Evolutionary conservation across 192 early-diverging fungal genomes (phyloP).

Genomic region (Podila epicladia): DNA sequence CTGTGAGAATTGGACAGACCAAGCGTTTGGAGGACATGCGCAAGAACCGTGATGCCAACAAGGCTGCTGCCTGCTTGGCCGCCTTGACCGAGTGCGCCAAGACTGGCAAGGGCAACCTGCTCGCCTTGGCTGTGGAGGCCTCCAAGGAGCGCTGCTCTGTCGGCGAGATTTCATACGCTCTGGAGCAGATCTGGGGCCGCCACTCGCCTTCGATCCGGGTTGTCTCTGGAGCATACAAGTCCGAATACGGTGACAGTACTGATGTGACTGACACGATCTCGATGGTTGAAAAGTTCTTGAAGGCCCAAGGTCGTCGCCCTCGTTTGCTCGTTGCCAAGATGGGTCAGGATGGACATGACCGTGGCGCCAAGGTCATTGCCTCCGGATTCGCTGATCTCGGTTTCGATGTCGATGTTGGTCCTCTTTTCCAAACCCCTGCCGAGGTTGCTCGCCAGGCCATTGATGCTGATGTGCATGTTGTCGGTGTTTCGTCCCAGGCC

Average conservation of each 20-base stretch:
- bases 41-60: conserved; percentile 61
- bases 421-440: conserved; percentile 89
- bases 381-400: conserved; percentile 90
- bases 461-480: conserved; percentile 90
- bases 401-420: conserved; percentile 92
- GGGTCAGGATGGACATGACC: conserved; percentile 94
- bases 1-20: conserved; percentile 73
- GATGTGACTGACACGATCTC: conserved; percentile 74
- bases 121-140: conserved; percentile 80
- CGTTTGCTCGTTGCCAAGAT: conserved; percentile 92
- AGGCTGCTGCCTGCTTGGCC: conserved; percentile 63
- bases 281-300: conserved; percentile 73
- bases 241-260: conserved; percentile 74
- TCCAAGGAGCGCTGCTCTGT: conserved; percentile 82
- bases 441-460: conserved; percentile 91
- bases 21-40: conserved; percentile 69
- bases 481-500: conserved; percentile 88
- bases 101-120: conserved; percentile 75
- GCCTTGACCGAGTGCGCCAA: conserved; percentile 76
- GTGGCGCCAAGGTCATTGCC: conserved; percentile 94
- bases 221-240: conserved; percentile 87
- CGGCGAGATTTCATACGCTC: conserved; percentile 84
- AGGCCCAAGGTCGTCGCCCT: conserved; percentile 82
- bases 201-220: conserved; percentile 85
- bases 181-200: conserved; percentile 86